Conservation (phyloP, 2,329 filamentous ascomycete species). For the Lomentospora prolificans region DNA sequence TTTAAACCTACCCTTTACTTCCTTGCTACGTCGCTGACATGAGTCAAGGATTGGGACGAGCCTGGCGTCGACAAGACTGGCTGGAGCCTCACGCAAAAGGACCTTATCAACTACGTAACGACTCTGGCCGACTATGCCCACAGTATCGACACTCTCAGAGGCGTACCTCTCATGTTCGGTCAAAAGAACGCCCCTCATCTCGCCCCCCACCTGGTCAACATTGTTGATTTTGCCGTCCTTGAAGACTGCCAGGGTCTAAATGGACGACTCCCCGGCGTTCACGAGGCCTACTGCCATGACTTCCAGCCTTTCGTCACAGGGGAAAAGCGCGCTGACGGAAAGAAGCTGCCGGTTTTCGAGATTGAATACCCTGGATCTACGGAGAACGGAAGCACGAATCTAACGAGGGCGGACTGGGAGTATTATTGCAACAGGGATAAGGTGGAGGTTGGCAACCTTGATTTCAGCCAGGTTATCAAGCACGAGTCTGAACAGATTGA, state of each 20-base stretch:
- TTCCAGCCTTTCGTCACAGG: constrained; percentile 19
- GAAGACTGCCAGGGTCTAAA: constrained; percentile 20
- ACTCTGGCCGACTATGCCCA: constrained; percentile 20
- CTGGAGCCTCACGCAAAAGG: constrained; percentile 18
- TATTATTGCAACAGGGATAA: constrained; percentile 17
- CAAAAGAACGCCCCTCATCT: constrained; percentile 24
- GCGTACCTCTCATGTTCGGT: constrained; percentile 19
- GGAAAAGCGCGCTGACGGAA: constrained; percentile 13
- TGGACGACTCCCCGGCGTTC: constrained; percentile 12
- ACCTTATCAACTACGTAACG: constrained; percentile 21
- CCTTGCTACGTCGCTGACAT: background rate
- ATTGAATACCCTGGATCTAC: constrained; percentile 23
- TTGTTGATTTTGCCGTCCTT: constrained; percentile 25
- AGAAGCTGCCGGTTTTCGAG: constrained; percentile 20
- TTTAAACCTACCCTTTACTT: too few species aligned
- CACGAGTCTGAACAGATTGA: constrained; percentile 21
- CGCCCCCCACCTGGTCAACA: constrained; percentile 15
- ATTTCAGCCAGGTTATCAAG: constrained; percentile 23
- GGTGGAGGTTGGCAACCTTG: constrained; percentile 16
- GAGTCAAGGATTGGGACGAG: background rate
- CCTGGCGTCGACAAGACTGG: constrained; percentile 16
- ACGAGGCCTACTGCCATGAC: constrained; percentile 19
- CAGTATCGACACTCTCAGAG: constrained; percentile 16
- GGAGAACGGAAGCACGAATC: constrained; percentile 14
- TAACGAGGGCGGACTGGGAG: constrained; percentile 16